Evolutionary conservation across 495 filamentous ascomycete genomes (phyloP).

Genomic region (Melanomma pulvis-pyrius): DNA sequence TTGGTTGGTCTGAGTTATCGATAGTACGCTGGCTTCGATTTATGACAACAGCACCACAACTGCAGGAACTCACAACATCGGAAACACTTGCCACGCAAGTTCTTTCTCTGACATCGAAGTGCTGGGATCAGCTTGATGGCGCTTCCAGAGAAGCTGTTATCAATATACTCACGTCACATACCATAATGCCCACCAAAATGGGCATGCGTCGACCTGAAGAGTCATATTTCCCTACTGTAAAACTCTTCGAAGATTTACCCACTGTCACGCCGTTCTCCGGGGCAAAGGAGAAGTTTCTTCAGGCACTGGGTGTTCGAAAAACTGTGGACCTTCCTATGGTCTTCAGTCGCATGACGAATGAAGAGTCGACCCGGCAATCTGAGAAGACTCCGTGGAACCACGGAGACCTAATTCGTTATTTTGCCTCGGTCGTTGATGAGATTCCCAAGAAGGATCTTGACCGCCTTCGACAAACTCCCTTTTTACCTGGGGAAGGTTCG

Average conservation of each 20-base stretch:
- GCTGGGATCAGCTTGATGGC: slow-evolving; percentile 76
- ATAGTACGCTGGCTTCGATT: slow-evolving; percentile 82
- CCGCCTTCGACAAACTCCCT: slow-evolving; percentile 71
- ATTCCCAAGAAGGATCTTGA: slow-evolving; percentile 84
- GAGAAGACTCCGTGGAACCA: slow-evolving; percentile 72
- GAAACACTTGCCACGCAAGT: slow-evolving; percentile 77
- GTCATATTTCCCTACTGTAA: slow-evolving; percentile 90
- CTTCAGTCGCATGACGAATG: slow-evolving; percentile 77
- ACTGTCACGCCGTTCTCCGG: slow-evolving; percentile 67
- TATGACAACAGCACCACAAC: slow-evolving; percentile 65
- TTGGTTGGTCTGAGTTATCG: slow-evolving; percentile 82
- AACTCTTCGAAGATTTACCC: slow-evolving; percentile 90
- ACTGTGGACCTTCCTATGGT: slow-evolving; percentile 93
- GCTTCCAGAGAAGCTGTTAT: slow-evolving; percentile 67
- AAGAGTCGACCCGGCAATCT: slow-evolving; percentile 45
- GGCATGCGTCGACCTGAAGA: slow-evolving; percentile 88
- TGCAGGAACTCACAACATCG: slow-evolving; percentile 63
- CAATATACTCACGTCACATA: slow-evolving; percentile 62
- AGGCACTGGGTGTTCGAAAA: slow-evolving; percentile 77
- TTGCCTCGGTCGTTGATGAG: slow-evolving; percentile 85
- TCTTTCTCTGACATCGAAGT: slow-evolving; percentile 79
- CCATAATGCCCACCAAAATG: slow-evolving; percentile 85
- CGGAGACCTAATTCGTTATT: slow-evolving; percentile 90
- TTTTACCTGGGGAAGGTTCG: slow-evolving; percentile 73
- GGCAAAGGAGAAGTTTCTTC: slow-evolving; percentile 87